Base-by-base conservation (phyloP, 768 basidiomycete species). In the Coprinopsis sp. region DNA sequence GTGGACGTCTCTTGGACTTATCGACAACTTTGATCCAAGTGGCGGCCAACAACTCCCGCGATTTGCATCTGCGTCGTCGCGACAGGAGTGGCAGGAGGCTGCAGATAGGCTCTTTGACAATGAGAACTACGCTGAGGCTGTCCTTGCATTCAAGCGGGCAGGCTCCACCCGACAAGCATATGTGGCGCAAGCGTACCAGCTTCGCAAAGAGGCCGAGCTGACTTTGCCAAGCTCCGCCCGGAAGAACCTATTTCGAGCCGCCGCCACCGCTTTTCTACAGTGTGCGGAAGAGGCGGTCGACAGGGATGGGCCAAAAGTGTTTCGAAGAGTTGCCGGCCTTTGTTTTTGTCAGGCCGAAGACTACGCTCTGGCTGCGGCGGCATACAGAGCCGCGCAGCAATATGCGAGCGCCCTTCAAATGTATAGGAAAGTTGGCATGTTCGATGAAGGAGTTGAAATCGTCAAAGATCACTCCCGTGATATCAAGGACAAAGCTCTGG, bases 51-150 rank as follows among this genome's bases (percentile, higher is more conserved):
- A 7, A 16, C 69, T 76, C 27, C 82, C 79, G 4, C 71, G 64
- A 8, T 66, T 85, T 14, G 80, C 79, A 0, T 75, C 74, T 1
- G 65, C 72, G 0, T 85, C 83, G 3, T 70, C 77, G n/a, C 54
- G 57, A 10, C 63, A 66, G 44, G 68, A 74, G 47, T 72, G 71
- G 68, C 63, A 61, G 40, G 55, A 47, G 3, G 55, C 58, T 33
- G 72, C 67, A 25, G 60, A 54, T 37, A 60, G 56, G 23, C 51
- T 72, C 13, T 72, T 72, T 43, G 50, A 61, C 4, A 67, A 74
- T 38, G 67, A 71, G 37, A 65, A 66, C 19, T 84, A 77, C 52
- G 51, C 66, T 2, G 76, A 84, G 50, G 79, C 82, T 0, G 74
- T 70, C 65, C 54, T 53, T 33, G 51, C 51, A 19, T 59, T 53